phyloP scores from a whole-genome alignment of 768 basidiomycete genomes.

The Butyriboletus loyo region DNA sequence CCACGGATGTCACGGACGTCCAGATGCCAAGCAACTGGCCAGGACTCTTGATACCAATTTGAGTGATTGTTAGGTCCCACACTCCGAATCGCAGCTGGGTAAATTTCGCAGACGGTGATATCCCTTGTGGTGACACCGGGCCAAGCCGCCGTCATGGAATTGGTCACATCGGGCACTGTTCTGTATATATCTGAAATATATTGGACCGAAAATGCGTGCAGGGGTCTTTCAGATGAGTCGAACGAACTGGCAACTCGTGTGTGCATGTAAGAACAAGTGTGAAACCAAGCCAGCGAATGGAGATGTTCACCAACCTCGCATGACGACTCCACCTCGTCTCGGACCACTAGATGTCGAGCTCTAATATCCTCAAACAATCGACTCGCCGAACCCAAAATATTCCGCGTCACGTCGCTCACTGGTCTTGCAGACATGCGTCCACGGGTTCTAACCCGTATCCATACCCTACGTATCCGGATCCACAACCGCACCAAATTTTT shows the following conservation, averaged over 20 bases:
- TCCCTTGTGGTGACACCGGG: not conserved
- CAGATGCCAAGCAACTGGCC: not conserved
- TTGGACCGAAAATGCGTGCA: not conserved
- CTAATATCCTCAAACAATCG: slow-evolving; percentile 2
- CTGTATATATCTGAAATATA: not conserved
- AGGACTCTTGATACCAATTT: not conserved
- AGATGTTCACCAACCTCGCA: not conserved
- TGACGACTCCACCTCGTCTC: not conserved
- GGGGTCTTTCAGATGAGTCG: not conserved
- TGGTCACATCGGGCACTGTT: too few species aligned
- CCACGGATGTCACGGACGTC: not conserved
- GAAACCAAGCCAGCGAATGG: too few species aligned
- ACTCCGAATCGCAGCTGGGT: too few species aligned
- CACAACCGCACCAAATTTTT: slow-evolving; percentile 62
- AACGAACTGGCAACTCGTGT: not conserved
- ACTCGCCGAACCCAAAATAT: slow-evolving; percentile 2
- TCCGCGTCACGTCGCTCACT: slow-evolving; percentile 1
- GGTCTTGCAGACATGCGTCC: slow-evolving; percentile 16
- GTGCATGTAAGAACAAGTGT: too few species aligned
- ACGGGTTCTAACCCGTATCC: slow-evolving; percentile 40
- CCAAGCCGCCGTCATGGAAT: not conserved
- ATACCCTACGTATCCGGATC: slow-evolving; percentile 47
- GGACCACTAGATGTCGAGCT: slow-evolving; percentile 8
- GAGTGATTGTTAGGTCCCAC: not conserved
- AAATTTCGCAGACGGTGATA: not conserved